These are phyloP conservation scores for Tylopilus plumbeoviolaceoides DNA, from an alignment of 768 basidiomycete species.

Conservation along the genomic window DNA sequence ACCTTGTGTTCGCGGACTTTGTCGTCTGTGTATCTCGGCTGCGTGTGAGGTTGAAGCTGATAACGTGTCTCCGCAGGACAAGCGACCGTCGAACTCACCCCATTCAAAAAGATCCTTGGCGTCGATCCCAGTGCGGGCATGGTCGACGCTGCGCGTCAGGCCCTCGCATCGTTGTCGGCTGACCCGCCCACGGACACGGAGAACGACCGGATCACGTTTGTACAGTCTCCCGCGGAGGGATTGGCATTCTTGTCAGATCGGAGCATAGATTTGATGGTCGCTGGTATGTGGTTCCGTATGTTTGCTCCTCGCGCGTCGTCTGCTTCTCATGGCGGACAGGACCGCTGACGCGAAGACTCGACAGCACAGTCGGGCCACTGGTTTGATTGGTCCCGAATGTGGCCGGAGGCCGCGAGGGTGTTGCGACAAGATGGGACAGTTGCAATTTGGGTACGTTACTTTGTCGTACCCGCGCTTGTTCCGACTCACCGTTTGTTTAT, in stretches of 20 bases:
- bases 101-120: conserved; percentile 61
- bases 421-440: conserved; percentile 58
- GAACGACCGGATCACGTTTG: conserved; percentile 27
- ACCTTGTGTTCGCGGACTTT: not conserved
- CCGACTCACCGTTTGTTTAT: too few relatives aligned
- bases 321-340: not conserved
- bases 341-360: not conserved
- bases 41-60: not conserved
- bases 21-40: not conserved
- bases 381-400: conserved; percentile 72
- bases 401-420: conserved; percentile 62
- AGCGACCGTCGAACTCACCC: conserved; percentile 54
- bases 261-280: conserved; percentile 64
- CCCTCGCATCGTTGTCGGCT: not conserved
- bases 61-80: conserved; percentile 45
- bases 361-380: conserved; percentile 79
- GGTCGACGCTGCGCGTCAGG: conserved; percentile 51
- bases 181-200: not conserved
- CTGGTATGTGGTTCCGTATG: conserved; percentile 40
- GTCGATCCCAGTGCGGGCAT: conserved; percentile 72
- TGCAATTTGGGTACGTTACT: conserved; percentile 62
- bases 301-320: not conserved
- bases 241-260: conserved; percentile 45
- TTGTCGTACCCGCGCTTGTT: not conserved
- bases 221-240: conserved; percentile 50